phyloP scores from a whole-genome alignment of 129 eudicot genomes.

The Arctium lappa region DNA sequence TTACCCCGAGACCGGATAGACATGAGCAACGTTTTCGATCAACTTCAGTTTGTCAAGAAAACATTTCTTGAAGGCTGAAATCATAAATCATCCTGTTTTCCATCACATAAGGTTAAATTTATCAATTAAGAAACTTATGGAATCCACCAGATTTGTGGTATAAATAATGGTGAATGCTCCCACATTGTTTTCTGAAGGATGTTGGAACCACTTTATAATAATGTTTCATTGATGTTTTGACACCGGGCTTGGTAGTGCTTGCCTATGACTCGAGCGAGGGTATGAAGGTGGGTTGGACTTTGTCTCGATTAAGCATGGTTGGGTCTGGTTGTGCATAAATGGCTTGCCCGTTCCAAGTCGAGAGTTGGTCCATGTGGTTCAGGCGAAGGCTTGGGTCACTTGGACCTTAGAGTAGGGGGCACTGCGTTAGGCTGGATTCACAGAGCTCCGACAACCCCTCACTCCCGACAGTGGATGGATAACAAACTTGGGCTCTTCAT shows the following conservation, averaged over 20 bases:
- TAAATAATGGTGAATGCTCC: neutral
- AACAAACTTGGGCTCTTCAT: neutral
- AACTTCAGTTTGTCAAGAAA: neutral
- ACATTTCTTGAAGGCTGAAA: neutral
- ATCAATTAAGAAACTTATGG: no score
- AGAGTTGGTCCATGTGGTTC: neutral
- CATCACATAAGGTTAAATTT: no score
- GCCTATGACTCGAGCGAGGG: no score
- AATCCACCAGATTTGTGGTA: no score
- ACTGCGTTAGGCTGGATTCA: constrained; percentile 1
- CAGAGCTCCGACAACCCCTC: neutral
- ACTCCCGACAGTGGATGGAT: neutral
- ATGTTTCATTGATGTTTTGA: neutral
- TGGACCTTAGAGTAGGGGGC: neutral
- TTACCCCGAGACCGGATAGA: constrained; percentile 5
- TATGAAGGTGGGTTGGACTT: neutral
- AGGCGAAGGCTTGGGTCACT: neutral
- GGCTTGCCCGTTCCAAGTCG: neutral
- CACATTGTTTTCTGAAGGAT: neutral
- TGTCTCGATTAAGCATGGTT: neutral
- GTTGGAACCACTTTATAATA: neutral
- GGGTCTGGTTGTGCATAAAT: neutral
- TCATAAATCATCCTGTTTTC: no score
- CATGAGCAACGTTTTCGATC: neutral
- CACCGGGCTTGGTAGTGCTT: no score